Conservation (phyloP, 345 rosid species). For the Eucalyptus globulus region DNA sequence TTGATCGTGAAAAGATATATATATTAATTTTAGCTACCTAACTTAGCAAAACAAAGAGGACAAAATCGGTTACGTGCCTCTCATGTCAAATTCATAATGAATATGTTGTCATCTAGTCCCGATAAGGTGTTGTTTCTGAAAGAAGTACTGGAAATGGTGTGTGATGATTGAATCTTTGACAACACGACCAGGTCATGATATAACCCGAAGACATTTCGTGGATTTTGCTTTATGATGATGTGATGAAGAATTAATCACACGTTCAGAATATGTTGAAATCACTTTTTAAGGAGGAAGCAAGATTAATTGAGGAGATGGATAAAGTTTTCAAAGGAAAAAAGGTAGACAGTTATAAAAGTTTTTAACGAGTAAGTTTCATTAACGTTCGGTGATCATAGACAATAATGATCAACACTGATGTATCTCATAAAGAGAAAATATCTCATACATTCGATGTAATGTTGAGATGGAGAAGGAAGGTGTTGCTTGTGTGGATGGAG, state of each 20-base stretch:
- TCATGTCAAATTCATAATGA: not conserved
- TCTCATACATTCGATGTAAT: not conserved
- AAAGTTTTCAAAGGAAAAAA: not conserved
- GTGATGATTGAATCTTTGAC: not conserved
- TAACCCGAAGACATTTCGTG: not conserved
- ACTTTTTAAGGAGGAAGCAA: not conserved
- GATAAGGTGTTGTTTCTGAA: not conserved
- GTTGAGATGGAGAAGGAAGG: not conserved
- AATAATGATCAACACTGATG: not conserved
- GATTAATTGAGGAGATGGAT: not conserved
- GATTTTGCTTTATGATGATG: not conserved
- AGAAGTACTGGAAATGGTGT: not conserved
- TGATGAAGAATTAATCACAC: not conserved
- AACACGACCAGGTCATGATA: not conserved
- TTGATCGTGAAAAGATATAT: not conserved
- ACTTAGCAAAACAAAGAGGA: not conserved
- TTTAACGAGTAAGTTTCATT: too few species aligned
- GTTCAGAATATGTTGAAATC: not conserved
- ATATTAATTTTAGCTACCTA: not conserved
- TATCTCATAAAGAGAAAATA: not conserved
- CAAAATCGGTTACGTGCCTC: not conserved
- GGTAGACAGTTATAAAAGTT: too few species aligned
- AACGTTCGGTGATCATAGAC: too few species aligned
- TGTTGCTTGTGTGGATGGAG: not conserved
- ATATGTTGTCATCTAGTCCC: not conserved